Evolutionary conservation across 2,329 filamentous ascomycete genomes (phyloP).

Genomic region (Cordyceps farinosa): DNA sequence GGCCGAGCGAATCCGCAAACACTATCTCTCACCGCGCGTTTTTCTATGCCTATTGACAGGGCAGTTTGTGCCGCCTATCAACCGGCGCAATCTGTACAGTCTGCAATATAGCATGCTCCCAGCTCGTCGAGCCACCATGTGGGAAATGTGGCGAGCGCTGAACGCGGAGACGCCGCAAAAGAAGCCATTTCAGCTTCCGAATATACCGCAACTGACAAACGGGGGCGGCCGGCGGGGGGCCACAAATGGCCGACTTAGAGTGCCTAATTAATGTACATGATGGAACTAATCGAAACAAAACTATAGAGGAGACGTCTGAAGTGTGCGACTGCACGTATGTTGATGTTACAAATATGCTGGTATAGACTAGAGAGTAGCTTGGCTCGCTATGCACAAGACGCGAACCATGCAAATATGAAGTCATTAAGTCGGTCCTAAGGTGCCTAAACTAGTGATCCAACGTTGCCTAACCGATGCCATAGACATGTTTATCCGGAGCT

Average conservation of each 20-base stretch:
- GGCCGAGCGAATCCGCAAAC: constrained; percentile 84
- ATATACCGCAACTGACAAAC: constrained; percentile 32
- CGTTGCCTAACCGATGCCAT: not conserved
- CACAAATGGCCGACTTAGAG: constrained; percentile 26
- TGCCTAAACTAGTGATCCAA: not conserved
- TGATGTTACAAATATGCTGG: not conserved
- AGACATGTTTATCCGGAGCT: not conserved
- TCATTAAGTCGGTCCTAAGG: not conserved
- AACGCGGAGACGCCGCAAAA: constrained; percentile 48
- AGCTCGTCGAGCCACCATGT: constrained; percentile 70
- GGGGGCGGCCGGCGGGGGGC: constrained; percentile 29
- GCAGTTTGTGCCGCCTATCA: constrained; percentile 90
- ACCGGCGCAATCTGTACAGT: constrained; percentile 90
- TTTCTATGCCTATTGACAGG: constrained; percentile 85
- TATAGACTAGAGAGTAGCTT: not conserved
- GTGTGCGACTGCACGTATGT: not conserved
- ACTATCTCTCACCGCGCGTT: constrained; percentile 88
- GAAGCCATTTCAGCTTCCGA: constrained; percentile 37
- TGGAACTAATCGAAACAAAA: constrained; percentile 4
- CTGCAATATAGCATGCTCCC: constrained; percentile 98
- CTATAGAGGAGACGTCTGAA: not conserved
- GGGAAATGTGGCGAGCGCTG: constrained; percentile 79
- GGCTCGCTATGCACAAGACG: not conserved
- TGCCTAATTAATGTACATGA: constrained; percentile 20
- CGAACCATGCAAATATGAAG: not conserved